Percentiles rank a stretch among this genome's conserved stretches.
Conservation (phyloP, 352 stramenopile species). For the Phytophthora multivora region DNA sequence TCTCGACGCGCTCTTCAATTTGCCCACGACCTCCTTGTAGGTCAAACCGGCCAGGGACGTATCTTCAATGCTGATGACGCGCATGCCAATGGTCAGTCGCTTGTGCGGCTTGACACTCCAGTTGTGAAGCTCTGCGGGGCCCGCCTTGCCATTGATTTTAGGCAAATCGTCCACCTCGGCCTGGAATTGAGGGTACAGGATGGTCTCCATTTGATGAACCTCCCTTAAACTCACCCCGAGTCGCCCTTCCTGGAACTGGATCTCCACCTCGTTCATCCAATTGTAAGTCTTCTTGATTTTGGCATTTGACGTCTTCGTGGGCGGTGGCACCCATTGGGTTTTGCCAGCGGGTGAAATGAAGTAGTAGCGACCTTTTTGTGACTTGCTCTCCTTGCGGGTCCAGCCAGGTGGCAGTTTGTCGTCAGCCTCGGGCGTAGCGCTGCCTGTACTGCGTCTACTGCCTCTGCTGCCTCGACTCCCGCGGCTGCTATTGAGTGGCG, state of each 20-base stretch:
- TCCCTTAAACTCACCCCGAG: slow-evolving; percentile 85
- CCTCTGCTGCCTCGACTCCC: slow-evolving; percentile 27
- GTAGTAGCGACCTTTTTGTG: slow-evolving; percentile 85
- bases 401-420: slow-evolving; percentile 73
- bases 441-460: slow-evolving; percentile 34
- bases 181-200: slow-evolving; percentile 86
- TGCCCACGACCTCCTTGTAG: slow-evolving; percentile 84
- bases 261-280: slow-evolving; percentile 84
- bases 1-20: slow-evolving; percentile 71
- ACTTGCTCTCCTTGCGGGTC: slow-evolving; percentile 86
- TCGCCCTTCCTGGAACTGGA: slow-evolving; percentile 81
- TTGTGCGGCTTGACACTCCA: slow-evolving; percentile 88
- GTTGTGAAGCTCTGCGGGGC: slow-evolving; percentile 87
- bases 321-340: slow-evolving; percentile 80
- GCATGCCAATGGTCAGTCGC: slow-evolving; percentile 84
- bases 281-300: slow-evolving; percentile 66
- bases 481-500: slow-evolving; percentile 17
- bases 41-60: slow-evolving; percentile 70
- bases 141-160: slow-evolving; percentile 87
- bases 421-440: slow-evolving; percentile 21
- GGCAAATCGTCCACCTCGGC: slow-evolving; percentile 88
- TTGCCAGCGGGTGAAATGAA: slow-evolving; percentile 85
- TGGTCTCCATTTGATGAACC: slow-evolving; percentile 75
- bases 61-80: slow-evolving; percentile 80
- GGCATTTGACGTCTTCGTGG: slow-evolving; percentile 24